Evolutionary conservation across 495 filamentous ascomycete species (phyloP).

Genomic region (Alectoria sarmentosa): DNA sequence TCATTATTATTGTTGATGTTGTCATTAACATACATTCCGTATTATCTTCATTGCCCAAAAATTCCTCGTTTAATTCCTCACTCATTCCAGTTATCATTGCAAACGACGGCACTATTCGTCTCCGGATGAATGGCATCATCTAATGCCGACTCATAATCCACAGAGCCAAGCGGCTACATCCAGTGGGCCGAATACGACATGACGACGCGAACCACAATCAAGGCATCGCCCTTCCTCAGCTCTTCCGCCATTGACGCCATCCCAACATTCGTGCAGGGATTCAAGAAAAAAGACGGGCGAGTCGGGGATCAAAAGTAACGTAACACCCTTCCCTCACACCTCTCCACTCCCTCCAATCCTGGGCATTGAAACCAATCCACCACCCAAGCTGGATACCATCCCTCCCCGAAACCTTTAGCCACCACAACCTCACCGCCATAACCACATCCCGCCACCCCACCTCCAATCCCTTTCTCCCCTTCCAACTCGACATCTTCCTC

Average conservation of each 20-base stretch:
- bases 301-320: constrained; percentile 9
- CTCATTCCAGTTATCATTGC: neutral
- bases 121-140: neutral
- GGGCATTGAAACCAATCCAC: no score
- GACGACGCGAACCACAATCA: neutral
- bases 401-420: neutral
- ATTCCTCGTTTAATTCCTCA: no score
- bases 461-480: neutral
- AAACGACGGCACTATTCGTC: neutral
- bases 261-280: neutral
- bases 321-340: no score
- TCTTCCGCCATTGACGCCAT: constrained; percentile 6
- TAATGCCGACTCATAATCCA: neutral
- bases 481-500: constrained; percentile 13
- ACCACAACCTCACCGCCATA: neutral
- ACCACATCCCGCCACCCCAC: neutral
- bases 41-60: neutral
- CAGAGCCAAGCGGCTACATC: constrained; percentile 32
- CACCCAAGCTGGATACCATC: constrained; percentile 2
- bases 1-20: neutral
- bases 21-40: neutral
- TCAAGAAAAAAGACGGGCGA: neutral
- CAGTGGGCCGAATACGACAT: constrained; percentile 33
- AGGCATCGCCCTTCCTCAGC: neutral
- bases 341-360: no score